Evolutionary conservation across 148 eudicot genomes (phyloP).

Genomic region (Tetragonia tetragonoides): DNA sequence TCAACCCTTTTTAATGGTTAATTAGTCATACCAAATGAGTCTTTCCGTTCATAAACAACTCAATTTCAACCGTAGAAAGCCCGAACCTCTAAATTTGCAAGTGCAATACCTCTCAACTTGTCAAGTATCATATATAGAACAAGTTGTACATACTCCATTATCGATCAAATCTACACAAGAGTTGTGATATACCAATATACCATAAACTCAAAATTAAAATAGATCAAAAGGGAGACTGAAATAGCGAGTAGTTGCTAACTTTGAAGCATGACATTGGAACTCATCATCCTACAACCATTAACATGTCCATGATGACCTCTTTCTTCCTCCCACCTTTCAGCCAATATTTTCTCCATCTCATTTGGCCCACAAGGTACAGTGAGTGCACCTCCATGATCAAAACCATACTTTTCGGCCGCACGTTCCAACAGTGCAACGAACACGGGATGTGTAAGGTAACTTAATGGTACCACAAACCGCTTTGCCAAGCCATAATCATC

Average conservation of each 20-base stretch:
- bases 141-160: too few species aligned
- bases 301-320: neutral
- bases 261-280: constrained; percentile 7
- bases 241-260: neutral
- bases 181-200: too few species aligned
- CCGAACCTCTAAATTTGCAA: too few species aligned
- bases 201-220: too few species aligned
- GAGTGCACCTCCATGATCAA: constrained; percentile 57
- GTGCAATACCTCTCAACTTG: too few species aligned
- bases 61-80: too few species aligned
- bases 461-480: constrained; percentile 51
- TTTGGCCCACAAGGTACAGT: constrained; percentile 54
- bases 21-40: too few species aligned
- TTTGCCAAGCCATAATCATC: constrained; percentile 33
- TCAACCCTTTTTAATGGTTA: too few species aligned
- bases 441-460: constrained; percentile 42
- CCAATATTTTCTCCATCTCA: constrained; percentile 47
- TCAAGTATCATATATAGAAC: too few species aligned
- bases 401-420: constrained; percentile 77
- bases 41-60: too few species aligned
- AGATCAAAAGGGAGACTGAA: too few species aligned
- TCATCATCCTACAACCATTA: neutral
- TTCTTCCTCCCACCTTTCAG: constrained; percentile 13
- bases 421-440: constrained; percentile 55
- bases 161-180: too few species aligned